Percentiles rank a stretch among this genome's conserved stretches.
Conservation (phyloP, 2,329 filamentous ascomycete genomes). For the Phyllosticta capitalensis region DNA sequence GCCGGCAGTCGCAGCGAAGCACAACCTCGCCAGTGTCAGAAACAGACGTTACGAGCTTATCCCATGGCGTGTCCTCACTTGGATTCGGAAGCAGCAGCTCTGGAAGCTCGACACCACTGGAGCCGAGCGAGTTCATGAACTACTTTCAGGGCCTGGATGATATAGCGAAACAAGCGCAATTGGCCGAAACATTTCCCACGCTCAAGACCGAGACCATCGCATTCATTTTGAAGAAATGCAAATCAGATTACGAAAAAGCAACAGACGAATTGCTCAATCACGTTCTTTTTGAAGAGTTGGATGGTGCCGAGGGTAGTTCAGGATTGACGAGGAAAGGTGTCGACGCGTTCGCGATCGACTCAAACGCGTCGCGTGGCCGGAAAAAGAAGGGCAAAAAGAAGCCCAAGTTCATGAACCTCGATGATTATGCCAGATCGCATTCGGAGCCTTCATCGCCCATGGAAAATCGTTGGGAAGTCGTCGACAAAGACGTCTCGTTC, state of each 20-base stretch:
- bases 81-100: slow-evolving; percentile 21
- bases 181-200: slow-evolving; percentile 63
- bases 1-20: slow-evolving; percentile 15
- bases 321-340: slow-evolving; percentile 55
- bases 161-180: slow-evolving; percentile 49
- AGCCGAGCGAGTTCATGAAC: slow-evolving; percentile 12
- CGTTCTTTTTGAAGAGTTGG: slow-evolving; percentile 62
- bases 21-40: slow-evolving; percentile 29
- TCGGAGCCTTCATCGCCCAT: slow-evolving; percentile 14
- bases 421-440: slow-evolving; percentile 18
- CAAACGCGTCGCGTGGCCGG: slow-evolving; percentile 34
- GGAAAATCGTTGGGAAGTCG: slow-evolving; percentile 50
- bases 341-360: slow-evolving; percentile 65
- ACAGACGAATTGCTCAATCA: slow-evolving; percentile 76
- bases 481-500: slow-evolving; percentile 50
- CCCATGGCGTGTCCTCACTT: slow-evolving; percentile 35
- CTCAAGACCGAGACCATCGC: slow-evolving; percentile 57
- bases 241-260: slow-evolving; percentile 57
- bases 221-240: slow-evolving; percentile 57
- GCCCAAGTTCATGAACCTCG: slow-evolving; percentile 19
- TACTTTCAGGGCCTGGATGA: slow-evolving; percentile 28
- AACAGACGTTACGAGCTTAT: slow-evolving; percentile 42
- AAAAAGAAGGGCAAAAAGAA: slow-evolving; percentile 36
- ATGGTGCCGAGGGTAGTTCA: slow-evolving; percentile 37
- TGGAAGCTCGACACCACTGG: neutral